phyloP scores from a whole-genome alignment of 2,329 filamentous ascomycete species.

The Acrodontium crateriforme region DNA sequence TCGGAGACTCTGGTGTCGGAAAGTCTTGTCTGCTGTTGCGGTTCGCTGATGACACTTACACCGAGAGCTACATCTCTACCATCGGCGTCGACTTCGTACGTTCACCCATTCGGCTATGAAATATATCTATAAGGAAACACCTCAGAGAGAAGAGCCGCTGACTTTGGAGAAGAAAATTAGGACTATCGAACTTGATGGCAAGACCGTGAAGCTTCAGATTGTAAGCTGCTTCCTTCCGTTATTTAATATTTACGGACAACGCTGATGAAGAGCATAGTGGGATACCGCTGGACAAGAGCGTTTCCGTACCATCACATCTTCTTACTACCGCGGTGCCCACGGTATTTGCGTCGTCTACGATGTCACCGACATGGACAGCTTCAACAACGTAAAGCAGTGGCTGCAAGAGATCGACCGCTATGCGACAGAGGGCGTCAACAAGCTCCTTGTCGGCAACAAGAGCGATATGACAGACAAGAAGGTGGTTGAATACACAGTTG shows the following conservation, averaged over 20 bases:
- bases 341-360: conserved; percentile 99
- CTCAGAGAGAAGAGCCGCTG: conserved; percentile 12
- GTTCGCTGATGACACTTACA: conserved; percentile 98
- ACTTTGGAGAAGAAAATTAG: conserved; percentile 73
- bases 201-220: conserved; percentile 99
- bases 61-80: conserved; percentile 98
- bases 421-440: conserved; percentile 98
- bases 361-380: conserved; percentile 99
- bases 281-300: conserved; percentile 98
- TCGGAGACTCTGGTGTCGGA: conserved; percentile 99
- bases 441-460: conserved; percentile 98
- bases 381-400: conserved; percentile 99
- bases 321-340: conserved; percentile 97
- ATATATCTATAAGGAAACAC: neutral
- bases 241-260: conserved; percentile 4
- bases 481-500: conserved; percentile 97
- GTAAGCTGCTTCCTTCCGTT: conserved; percentile 41
- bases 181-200: conserved; percentile 97
- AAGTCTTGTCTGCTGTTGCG: conserved; percentile 97
- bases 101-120: conserved; percentile 15
- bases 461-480: conserved; percentile 99
- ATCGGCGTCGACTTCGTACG: conserved; percentile 98
- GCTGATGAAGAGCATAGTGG: conserved; percentile 63
- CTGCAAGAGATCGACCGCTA: conserved; percentile 99
- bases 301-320: conserved; percentile 98